Evolutionary conservation across 2,329 filamentous ascomycete genomes (phyloP).

Genomic region (Talaromyces piceae): DNA sequence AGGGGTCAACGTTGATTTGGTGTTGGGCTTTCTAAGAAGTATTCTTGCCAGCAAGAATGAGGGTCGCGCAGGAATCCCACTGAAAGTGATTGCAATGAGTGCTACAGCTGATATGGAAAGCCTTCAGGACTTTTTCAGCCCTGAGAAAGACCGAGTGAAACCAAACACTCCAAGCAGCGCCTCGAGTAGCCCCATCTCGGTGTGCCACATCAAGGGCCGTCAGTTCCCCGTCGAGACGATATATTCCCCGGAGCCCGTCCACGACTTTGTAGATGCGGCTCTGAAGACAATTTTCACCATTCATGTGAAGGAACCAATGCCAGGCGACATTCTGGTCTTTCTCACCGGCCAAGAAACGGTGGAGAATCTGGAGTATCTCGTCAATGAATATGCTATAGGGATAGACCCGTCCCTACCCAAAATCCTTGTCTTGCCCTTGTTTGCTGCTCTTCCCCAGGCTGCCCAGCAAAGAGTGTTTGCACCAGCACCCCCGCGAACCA

Average conservation of each 20-base stretch:
- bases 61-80: conserved; percentile 61
- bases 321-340: conserved; percentile 89
- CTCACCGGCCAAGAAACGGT: conserved; percentile 91
- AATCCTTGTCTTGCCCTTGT: conserved; percentile 67
- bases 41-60: conserved; percentile 54
- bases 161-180: conserved; percentile 8
- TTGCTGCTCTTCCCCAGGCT: conserved; percentile 79
- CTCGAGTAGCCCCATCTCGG: conserved; percentile 38
- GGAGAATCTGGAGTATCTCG: conserved; percentile 67
- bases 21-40: conserved; percentile 80
- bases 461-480: conserved; percentile 82
- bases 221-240: conserved; percentile 76
- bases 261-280: conserved; percentile 74
- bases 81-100: conserved; percentile 95
- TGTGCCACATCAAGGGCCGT: conserved; percentile 70
- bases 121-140: conserved; percentile 65
- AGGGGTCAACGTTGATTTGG: conserved; percentile 85
- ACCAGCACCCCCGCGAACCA: conserved; percentile 62
- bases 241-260: conserved; percentile 65
- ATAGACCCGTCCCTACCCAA: conserved; percentile 67
- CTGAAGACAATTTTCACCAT: conserved; percentile 79
- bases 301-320: conserved; percentile 79
- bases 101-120: conserved; percentile 84
- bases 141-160: conserved; percentile 16
- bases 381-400: conserved; percentile 69